Evolutionary conservation across 2,329 filamentous ascomycete genomes (phyloP).

Genomic region (Paradendryphiella salina): DNA sequence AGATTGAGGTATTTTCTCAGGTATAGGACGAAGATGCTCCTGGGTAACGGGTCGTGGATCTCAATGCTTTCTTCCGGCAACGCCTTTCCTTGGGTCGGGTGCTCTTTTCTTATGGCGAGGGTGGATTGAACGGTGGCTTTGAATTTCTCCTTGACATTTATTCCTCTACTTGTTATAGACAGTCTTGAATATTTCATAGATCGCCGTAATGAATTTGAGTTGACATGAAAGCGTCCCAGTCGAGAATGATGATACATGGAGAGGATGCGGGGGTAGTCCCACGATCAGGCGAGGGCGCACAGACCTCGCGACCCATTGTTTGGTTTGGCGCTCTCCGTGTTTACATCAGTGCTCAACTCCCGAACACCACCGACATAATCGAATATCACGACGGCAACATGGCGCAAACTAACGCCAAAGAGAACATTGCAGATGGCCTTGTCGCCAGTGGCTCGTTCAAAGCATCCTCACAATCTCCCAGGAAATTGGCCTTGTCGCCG

Average conservation of each 20-base stretch:
- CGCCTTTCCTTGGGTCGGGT: background rate
- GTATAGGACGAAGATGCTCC: background rate
- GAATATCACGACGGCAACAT: conserved; percentile 27
- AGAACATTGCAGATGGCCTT: conserved; percentile 63
- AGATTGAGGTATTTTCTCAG: background rate
- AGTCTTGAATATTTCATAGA: background rate
- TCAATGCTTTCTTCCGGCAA: background rate
- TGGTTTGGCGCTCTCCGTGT: conserved; percentile 16
- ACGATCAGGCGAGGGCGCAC: conserved; percentile 11
- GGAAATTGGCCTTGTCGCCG: conserved; percentile 14
- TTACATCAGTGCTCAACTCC: conserved; percentile 11
- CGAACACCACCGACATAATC: conserved; percentile 10
- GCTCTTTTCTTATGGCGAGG: background rate
- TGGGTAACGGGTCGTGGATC: background rate
- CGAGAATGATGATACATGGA: background rate
- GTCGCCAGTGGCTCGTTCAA: conserved; percentile 34
- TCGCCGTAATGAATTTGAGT: background rate
- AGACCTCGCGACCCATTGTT: conserved; percentile 12
- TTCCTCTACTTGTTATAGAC: background rate
- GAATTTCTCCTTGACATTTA: background rate
- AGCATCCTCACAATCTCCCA: conserved; percentile 33
- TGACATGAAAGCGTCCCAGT: background rate
- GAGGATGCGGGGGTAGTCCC: conserved; percentile 3
- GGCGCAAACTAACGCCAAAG: conserved; percentile 62
- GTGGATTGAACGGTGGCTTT: background rate